These are phyloP conservation scores for Nemania bipapillata DNA, from an alignment of 2,329 filamentous ascomycete species.

Conservation along the genomic window DNA sequence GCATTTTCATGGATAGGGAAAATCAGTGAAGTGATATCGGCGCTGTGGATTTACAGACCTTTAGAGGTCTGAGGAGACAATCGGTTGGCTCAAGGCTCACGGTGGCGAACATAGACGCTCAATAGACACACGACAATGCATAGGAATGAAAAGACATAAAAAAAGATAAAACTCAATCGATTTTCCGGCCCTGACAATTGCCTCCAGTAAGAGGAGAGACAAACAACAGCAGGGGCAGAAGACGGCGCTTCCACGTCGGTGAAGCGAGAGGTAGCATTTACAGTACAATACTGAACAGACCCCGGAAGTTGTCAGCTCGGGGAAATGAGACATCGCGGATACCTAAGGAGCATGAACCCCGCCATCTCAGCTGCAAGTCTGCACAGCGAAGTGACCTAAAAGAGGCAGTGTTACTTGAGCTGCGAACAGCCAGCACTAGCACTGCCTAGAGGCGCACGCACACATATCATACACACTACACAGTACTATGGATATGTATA, in stretches of 20 bases:
- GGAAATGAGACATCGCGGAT: conserved; percentile 15
- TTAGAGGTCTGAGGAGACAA: conserved; percentile 28
- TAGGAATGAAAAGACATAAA: conserved; percentile 46
- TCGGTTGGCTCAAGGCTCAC: conserved; percentile 32
- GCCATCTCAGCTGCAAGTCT: conserved; percentile 27
- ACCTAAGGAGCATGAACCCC: conserved; percentile 18
- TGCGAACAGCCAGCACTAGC: background rate
- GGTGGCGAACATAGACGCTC: conserved; percentile 44
- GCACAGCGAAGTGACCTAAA: conserved; percentile 19
- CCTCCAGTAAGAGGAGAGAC: background rate
- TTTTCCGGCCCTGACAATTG: background rate
- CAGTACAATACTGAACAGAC: background rate
- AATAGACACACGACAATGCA: conserved; percentile 46
- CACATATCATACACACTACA: background rate
- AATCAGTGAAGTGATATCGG: conserved; percentile 41
- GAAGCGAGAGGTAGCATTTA: background rate
- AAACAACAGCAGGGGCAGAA: background rate
- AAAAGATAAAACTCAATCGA: conserved; percentile 42
- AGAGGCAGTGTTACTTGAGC: conserved; percentile 19
- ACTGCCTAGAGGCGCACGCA: too few species aligned
- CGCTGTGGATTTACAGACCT: conserved; percentile 37
- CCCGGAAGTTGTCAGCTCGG: conserved; percentile 14
- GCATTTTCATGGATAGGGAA: conserved; percentile 44
- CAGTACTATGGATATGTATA: conserved; percentile 8
- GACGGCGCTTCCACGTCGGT: background rate